These are phyloP conservation scores for Aleurites moluccanus DNA, from an alignment of 441 rosid genomes.

Conservation along the genomic window DNA sequence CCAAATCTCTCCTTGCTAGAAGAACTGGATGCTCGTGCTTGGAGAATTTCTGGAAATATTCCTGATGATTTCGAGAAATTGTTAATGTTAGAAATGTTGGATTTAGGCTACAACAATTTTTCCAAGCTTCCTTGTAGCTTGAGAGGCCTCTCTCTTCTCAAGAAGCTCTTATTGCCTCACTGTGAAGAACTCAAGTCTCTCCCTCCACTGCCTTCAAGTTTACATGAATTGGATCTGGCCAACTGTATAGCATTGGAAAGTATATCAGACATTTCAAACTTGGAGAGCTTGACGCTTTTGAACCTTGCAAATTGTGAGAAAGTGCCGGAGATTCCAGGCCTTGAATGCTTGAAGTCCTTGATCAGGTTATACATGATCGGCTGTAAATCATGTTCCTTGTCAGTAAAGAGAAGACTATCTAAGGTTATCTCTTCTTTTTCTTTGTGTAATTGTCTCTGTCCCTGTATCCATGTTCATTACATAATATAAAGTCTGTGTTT, in stretches of 20 bases:
- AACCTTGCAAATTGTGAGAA: constrained; percentile 59
- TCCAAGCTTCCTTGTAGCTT: constrained; percentile 63
- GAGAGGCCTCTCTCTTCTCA: constrained; percentile 46
- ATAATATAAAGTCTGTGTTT: background rate
- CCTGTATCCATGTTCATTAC: background rate
- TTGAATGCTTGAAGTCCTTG: constrained; percentile 45
- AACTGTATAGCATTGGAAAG: constrained; percentile 50
- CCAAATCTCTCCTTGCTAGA: constrained; percentile 42
- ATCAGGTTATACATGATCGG: constrained; percentile 48
- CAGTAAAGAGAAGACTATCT: constrained; percentile 46
- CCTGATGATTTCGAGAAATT: constrained; percentile 60
- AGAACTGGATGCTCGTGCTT: constrained; percentile 59
- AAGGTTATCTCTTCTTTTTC: constrained; percentile 40
- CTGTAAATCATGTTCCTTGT: constrained; percentile 41
- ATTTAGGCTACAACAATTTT: constrained; percentile 50
- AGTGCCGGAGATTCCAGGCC: constrained; percentile 50
- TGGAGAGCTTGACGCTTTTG: constrained; percentile 36
- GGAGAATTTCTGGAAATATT: constrained; percentile 52
- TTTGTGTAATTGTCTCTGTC: too few relatives aligned
- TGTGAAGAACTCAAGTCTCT: constrained; percentile 53
- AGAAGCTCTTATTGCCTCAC: constrained; percentile 37
- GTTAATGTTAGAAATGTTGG: constrained; percentile 35
- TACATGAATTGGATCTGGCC: constrained; percentile 36
- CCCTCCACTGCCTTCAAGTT: constrained; percentile 57
- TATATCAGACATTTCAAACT: constrained; percentile 42